Conservation (phyloP, 495 filamentous ascomycete genomes). For the Trichoderma gamsii region DNA sequence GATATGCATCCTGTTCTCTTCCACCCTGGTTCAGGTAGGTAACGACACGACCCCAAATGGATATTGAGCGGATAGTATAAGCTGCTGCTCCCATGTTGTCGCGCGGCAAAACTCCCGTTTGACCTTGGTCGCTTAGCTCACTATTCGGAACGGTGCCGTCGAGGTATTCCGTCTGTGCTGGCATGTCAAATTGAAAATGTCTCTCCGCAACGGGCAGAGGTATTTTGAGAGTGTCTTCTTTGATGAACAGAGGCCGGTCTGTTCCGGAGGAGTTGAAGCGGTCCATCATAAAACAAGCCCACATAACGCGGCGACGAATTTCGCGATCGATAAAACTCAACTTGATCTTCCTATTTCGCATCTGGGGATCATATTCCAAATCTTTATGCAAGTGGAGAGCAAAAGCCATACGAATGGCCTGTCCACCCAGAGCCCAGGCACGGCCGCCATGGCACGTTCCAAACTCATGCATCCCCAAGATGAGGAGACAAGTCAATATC, state of each 20-base stretch:
- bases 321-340: slow-evolving; percentile 90
- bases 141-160: slow-evolving; percentile 66
- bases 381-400: slow-evolving; percentile 91
- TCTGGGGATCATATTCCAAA: slow-evolving; percentile 75
- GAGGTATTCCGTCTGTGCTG: slow-evolving; percentile 79
- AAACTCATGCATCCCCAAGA: slow-evolving; percentile 90
- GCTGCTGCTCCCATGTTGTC: slow-evolving; percentile 93
- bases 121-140: slow-evolving; percentile 53
- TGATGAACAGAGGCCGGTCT: slow-evolving; percentile 84
- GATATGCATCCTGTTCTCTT: slow-evolving; percentile 67
- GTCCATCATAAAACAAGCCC: slow-evolving; percentile 96
- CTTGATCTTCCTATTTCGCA: slow-evolving; percentile 58
- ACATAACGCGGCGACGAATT: slow-evolving; percentile 90
- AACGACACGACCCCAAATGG: slow-evolving; percentile 85
- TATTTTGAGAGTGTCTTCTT: slow-evolving; percentile 81
- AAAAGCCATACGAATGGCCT: slow-evolving; percentile 95
- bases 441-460: slow-evolving; percentile 94
- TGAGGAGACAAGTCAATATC: slow-evolving; percentile 78
- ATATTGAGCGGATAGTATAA: slow-evolving; percentile 80
- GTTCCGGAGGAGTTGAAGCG: slow-evolving; percentile 95
- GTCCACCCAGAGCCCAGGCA: slow-evolving; percentile 91
- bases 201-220: slow-evolving; percentile 88
- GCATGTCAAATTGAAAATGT: slow-evolving; percentile 85
- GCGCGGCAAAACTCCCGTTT: slow-evolving; percentile 54
- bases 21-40: slow-evolving; percentile 88